A percentile compares a stretch with the other conserved stretches of the same genome.
Evolutionary conservation across 768 basidiomycete genomes (phyloP).

Genomic region (Podaxis sp.): DNA sequence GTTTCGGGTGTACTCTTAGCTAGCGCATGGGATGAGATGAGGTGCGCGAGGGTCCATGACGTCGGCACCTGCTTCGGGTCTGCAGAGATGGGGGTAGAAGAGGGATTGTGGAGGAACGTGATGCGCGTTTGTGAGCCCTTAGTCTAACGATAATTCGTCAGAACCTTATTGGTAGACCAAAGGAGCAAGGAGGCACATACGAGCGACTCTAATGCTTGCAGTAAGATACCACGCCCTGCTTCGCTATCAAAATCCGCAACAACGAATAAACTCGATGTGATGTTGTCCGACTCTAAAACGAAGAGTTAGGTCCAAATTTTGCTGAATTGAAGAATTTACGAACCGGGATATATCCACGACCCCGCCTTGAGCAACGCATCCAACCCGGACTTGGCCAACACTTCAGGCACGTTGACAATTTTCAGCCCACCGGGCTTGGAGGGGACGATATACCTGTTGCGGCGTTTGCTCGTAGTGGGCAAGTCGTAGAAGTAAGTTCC

Average conservation of each 20-base stretch:
- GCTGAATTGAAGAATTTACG: constrained; percentile 18
- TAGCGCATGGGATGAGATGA: constrained; percentile 43
- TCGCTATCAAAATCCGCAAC: constrained; percentile 76
- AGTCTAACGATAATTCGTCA: constrained; percentile 32
- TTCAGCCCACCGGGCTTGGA: constrained; percentile 45
- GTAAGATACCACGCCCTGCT: constrained; percentile 57
- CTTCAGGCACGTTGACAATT: constrained; percentile 54
- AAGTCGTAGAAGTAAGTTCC: constrained; percentile 89
- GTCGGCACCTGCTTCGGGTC: constrained; percentile 21
- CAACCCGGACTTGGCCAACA: constrained; percentile 50
- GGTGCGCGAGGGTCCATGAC: constrained; percentile 51
- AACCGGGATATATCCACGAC: constrained; percentile 68
- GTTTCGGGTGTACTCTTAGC: constrained; percentile 35
- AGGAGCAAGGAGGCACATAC: constrained; percentile 38
- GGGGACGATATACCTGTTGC: constrained; percentile 79
- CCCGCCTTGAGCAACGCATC: constrained; percentile 28
- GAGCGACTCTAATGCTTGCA: constrained; percentile 62
- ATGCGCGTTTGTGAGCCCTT: constrained; percentile 52
- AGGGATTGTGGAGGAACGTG: constrained; percentile 78
- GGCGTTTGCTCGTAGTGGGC: constrained; percentile 62
- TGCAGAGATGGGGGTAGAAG: constrained; percentile 15
- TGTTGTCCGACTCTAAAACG: constrained; percentile 25
- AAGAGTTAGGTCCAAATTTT: neutral
- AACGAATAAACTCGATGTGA: constrained; percentile 57
- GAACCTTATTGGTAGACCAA: neutral